Evolutionary conservation across 1,139 yeast species (phyloP), one percentile per base, ranked within the genome.

Genomic region (Ogataea hybrid): DNA sequence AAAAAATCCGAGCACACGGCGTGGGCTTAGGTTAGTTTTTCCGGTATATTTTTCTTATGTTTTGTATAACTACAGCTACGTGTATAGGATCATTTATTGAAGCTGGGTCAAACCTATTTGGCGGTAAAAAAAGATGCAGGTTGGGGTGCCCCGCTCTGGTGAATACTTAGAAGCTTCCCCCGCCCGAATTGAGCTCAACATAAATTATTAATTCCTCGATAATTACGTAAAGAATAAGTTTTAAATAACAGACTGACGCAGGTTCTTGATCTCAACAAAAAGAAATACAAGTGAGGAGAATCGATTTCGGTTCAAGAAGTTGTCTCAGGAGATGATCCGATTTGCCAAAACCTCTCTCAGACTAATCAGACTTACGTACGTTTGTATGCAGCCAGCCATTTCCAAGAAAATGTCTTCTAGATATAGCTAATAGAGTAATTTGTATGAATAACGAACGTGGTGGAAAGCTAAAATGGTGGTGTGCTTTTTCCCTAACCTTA

Each of bases 211-310:
- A n/a, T 10, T 25, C n/a, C 12, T 5, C 14, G 28, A 25, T n/a
- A 6, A 18, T 18, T 25, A 25, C 28, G 28, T 25, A 25, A 11
- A n/a, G 15, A 25, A 11, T 7, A 7, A 11, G 5, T 12, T 12
- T 15, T 12, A 3, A 12, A 25, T 12, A 12, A 25, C 15, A 18
- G 21, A 14, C 12, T 31, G 23, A 37, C 29, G 41, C 41, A 37
- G 41, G 41, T 25, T 28, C 28, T 18, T 30, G 9, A 30, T 23
- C 14, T 20, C 41, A 31, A 31, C 35, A 37, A 36, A 37, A 37
- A 32, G 36, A 37, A 37, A 37, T 8, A 30, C 27, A 37, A 25
- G n/a, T 25, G 41, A 37, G 41, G 41, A 37, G 41, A 18, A 25
- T 12, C 28, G 15, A 8, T 9, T 6, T 14, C 12, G 20, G 27